A percentile compares a stretch with the other conserved stretches of the same genome.
Evolutionary conservation across 1,284 basidiomycete species (phyloP).

Genomic region (Rhizoctonia solani): DNA sequence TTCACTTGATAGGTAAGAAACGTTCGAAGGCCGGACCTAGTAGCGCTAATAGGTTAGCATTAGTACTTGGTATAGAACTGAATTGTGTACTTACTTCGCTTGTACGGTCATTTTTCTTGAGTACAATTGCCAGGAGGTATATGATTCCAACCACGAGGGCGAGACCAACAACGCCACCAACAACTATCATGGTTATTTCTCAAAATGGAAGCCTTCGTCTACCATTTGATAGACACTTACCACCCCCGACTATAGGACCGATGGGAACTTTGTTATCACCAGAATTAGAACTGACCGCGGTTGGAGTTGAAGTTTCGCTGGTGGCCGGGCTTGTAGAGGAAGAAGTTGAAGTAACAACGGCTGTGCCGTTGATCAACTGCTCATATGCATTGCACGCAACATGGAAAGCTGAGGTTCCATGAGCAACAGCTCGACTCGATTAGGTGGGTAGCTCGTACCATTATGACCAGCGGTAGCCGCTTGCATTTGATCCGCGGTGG

Average conservation of each 20-base stretch:
- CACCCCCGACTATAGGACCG: background rate
- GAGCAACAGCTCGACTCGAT: background rate
- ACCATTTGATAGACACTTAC: constrained; percentile 26
- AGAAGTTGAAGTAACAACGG: background rate
- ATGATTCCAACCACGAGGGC: background rate
- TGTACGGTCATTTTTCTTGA: background rate
- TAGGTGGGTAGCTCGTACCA: background rate
- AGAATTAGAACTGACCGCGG: background rate
- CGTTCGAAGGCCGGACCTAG: constrained; percentile 13
- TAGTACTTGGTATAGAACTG: background rate
- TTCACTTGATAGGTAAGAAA: constrained; percentile 9
- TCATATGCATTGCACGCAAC: constrained; percentile 26
- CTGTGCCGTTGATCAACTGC: constrained; percentile 14
- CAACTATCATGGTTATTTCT: too few relatives aligned
- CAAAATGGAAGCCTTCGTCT: too few relatives aligned
- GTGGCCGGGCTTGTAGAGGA: background rate
- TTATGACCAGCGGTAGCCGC: constrained; percentile 28
- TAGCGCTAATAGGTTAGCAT: background rate
- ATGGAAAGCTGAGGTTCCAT: constrained; percentile 7
- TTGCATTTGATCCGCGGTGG: constrained; percentile 34
- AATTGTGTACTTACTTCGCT: background rate
- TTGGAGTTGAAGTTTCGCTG: background rate
- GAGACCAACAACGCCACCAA: constrained; percentile 13
- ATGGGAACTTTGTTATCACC: background rate
- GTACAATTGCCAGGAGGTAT: background rate